These are phyloP conservation scores for Geranium brycei DNA, from an alignment of 345 rosid species.

Conservation along the genomic window DNA sequence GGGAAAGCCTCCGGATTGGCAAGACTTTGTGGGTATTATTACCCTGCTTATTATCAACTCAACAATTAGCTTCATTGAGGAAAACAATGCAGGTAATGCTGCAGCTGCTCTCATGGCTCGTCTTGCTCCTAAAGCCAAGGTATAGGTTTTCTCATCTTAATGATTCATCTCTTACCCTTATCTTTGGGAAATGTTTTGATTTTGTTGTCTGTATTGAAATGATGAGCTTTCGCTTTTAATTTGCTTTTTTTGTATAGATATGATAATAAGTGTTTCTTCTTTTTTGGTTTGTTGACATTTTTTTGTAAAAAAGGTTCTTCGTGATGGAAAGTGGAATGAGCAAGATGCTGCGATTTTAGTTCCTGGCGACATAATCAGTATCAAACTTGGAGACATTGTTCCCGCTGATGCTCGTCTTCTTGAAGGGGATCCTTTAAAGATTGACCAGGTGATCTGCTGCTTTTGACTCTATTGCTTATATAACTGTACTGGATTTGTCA, in stretches of 20 bases:
- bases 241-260: background rate
- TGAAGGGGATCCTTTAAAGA: slow-evolving; percentile 91
- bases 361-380: slow-evolving; percentile 82
- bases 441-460: slow-evolving; percentile 53
- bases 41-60: slow-evolving; percentile 81
- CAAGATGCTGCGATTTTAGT: slow-evolving; percentile 82
- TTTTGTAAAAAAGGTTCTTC: slow-evolving; percentile 48
- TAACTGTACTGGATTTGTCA: background rate
- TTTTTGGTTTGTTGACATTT: slow-evolving; percentile 1
- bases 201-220: no score
- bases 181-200: no score
- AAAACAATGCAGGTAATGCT: slow-evolving; percentile 94
- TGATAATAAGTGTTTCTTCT: background rate
- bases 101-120: slow-evolving; percentile 99
- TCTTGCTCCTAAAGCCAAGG: slow-evolving; percentile 95
- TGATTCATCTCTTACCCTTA: no score
- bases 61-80: slow-evolving; percentile 94
- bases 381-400: slow-evolving; percentile 88
- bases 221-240: background rate
- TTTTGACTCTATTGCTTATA: background rate
- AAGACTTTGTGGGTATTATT: slow-evolving; percentile 89
- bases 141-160: slow-evolving; percentile 13
- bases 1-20: slow-evolving; percentile 99
- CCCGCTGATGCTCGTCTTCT: slow-evolving; percentile 98
- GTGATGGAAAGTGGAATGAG: slow-evolving; percentile 94